Base-by-base conservation (phyloP, 2,329 filamentous ascomycete species). In the Blastomyces silverae region DNA sequence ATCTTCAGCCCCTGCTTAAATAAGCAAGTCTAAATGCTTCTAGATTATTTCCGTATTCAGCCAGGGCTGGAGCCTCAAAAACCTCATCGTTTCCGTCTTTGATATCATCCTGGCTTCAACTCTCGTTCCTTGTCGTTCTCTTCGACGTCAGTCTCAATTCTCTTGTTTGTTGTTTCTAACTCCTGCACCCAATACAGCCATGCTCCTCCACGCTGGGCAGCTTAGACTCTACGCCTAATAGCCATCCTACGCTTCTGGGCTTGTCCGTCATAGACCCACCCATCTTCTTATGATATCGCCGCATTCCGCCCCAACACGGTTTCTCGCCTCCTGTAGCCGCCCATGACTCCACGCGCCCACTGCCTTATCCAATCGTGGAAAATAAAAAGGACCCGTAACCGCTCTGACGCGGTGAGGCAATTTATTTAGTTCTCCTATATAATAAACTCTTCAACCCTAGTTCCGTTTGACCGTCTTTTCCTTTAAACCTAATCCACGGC, bases 41-140 rank as follows among this genome's bases (percentile, higher is more conserved):
- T 61, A 44, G 59, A 61, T 37, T 61, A 44, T 34, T 61, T 50
- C 59, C 59, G 15, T 13, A 34, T 61, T 61, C 42, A 44, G 44
- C 42, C 42, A 50, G 37, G 2, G 8, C 25, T 17, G 7, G 20
- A 46, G 22, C 52, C 15, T 11, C 50, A 53, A 25, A 7, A 20
- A 25, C 10, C 50, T 28, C 50, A 28, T 53, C 50, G 25, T 1
- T 25, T 11, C 10, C 50, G 15, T 10, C 28, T 39, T 57, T 57
- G 37, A 39, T 39, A 39, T 39, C 37, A 1, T 39, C 37, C 37
- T n/a, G 3, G 37, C 31, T 34, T 34, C 31, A 34, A 34, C 31
- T 34, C 31, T 34, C 31, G 31, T 34, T 34, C 31, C 31, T 34
- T 34, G 31, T 34, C 5, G 31, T 34, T 59, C 57, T 25, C 42